Conservation (phyloP, 371 early-diverging fungal genomes). For the Mucor racemosus region DNA sequence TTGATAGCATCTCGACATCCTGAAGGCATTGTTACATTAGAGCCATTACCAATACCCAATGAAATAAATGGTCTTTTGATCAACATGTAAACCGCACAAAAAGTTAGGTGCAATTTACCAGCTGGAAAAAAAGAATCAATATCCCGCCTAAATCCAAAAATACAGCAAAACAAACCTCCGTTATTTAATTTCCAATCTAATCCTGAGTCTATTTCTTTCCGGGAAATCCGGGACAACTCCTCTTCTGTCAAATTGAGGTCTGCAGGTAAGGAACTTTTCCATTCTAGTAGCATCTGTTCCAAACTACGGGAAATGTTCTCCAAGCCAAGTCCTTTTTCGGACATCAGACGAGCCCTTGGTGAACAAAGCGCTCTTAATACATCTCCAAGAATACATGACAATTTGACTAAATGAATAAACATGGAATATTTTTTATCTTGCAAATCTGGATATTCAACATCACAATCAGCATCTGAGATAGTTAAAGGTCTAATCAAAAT, state of each 20-base stretch:
- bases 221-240: conserved; percentile 25
- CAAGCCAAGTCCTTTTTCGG: conserved; percentile 28
- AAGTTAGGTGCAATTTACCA: conserved; percentile 31
- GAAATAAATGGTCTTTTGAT: conserved; percentile 32
- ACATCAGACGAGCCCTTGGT: conserved; percentile 35
- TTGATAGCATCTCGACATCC: conserved; percentile 29
- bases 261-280: conserved; percentile 33
- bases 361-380: conserved; percentile 37
- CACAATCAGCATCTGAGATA: conserved; percentile 51
- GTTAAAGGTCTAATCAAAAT: conserved; percentile 36
- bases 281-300: conserved; percentile 31
- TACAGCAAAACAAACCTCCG: conserved; percentile 27
- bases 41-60: conserved; percentile 12
- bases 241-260: conserved; percentile 22
- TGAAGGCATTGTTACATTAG: conserved; percentile 20
- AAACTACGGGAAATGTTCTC: conserved; percentile 29
- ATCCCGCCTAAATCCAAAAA: not conserved
- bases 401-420: conserved; percentile 31
- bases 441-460: conserved; percentile 36
- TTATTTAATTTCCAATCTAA: conserved; percentile 33
- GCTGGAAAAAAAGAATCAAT: conserved; percentile 21
- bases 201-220: conserved; percentile 13
- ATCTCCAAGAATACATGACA: conserved; percentile 44
- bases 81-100: conserved; percentile 30
- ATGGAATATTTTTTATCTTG: conserved; percentile 17